A percentile compares a stretch with the other conserved stretches of the same genome.
phyloP scores from a whole-genome alignment of 345 rosid species.

The Eucalyptus tenuipes region DNA sequence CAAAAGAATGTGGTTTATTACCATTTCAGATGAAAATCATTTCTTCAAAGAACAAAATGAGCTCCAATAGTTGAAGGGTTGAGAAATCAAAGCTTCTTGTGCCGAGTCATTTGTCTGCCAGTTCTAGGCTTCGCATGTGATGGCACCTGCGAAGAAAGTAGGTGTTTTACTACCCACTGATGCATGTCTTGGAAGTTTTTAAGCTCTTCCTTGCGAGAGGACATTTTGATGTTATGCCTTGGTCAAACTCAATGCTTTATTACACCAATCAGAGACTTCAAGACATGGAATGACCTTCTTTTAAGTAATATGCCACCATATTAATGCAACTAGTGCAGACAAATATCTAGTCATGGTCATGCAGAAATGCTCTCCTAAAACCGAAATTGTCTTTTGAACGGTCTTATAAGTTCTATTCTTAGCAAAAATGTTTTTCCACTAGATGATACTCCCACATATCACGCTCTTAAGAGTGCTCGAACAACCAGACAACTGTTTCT shows the following conservation, averaged over 20 bases:
- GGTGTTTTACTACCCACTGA: neutral
- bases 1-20: neutral
- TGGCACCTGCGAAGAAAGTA: neutral
- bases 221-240: neutral
- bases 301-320: neutral
- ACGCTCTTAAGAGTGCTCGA: neutral
- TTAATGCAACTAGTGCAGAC: neutral
- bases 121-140: neutral
- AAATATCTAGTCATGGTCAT: neutral
- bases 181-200: neutral
- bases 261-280: neutral
- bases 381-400: neutral
- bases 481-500: neutral
- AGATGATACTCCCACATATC: neutral
- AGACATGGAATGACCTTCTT: neutral
- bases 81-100: neutral
- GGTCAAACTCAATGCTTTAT: neutral
- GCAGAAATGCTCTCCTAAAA: neutral
- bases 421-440: neutral
- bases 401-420: neutral
- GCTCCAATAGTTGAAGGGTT: neutral
- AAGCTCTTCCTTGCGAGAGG: neutral
- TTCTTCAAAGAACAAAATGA: neutral
- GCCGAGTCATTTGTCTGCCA: neutral
- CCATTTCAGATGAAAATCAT: neutral